Conservation (phyloP, 2,329 filamentous ascomycete genomes). For the Microsporum ferrugineum region DNA sequence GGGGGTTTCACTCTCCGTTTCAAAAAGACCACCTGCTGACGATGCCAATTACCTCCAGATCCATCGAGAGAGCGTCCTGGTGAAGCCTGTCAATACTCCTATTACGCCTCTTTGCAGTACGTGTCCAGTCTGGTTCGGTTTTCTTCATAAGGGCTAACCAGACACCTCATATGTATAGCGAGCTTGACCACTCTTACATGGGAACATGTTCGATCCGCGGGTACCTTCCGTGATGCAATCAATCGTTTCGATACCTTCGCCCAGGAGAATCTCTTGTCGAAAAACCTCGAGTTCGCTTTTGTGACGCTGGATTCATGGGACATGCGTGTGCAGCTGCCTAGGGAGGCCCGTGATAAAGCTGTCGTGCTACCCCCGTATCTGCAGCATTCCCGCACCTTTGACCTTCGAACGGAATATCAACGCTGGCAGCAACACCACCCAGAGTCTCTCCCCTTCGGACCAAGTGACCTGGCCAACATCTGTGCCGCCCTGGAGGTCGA, state of each 20-base stretch:
- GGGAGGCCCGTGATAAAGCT: conserved; percentile 95
- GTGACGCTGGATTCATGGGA: conserved; percentile 98
- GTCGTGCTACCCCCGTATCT: conserved; percentile 93
- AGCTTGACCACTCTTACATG: conserved; percentile 95
- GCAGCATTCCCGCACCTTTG: conserved; percentile 94
- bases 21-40: conserved; percentile 9
- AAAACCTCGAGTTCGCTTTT: conserved; percentile 94
- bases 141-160: conserved; percentile 8
- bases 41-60: conserved; percentile 45
- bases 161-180: conserved; percentile 42
- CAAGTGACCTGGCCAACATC: conserved; percentile 91
- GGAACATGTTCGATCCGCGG: conserved; percentile 97
- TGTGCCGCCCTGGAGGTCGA: conserved; percentile 97
- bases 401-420: conserved; percentile 93
- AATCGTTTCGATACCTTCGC: conserved; percentile 90
- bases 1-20: conserved; percentile 2
- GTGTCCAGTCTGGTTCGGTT: conserved; percentile 33
- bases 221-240: conserved; percentile 93
- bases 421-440: conserved; percentile 98
- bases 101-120: conserved; percentile 98
- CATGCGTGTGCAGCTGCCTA: conserved; percentile 89
- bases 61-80: conserved; percentile 87
- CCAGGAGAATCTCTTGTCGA: conserved; percentile 76
- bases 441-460: conserved; percentile 91
- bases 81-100: conserved; percentile 96